A percentile compares a stretch with the other conserved stretches of the same genome.
These are phyloP conservation scores for Wickerhamomyces canadensis DNA, from an alignment of 805 yeast species.

Conservation along the genomic window DNA sequence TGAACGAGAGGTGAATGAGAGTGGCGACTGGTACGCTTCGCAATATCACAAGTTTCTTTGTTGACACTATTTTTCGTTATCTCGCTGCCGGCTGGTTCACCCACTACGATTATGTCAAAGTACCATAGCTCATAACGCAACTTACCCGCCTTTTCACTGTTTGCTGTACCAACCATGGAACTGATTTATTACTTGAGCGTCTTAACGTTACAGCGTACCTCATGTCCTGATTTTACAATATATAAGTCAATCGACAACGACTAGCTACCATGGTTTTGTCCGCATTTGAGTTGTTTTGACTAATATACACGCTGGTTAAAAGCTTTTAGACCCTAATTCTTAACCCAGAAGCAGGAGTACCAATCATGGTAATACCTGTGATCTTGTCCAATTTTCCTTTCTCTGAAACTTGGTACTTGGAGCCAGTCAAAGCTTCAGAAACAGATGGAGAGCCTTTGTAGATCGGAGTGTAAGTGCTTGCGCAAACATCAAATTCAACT, in stretches of 20 bases:
- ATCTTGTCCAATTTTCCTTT: conserved; percentile 77
- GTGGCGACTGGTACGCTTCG: background rate
- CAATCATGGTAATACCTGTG: conserved; percentile 72
- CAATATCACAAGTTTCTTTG: background rate
- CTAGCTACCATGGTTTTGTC: no score
- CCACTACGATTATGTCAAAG: no score
- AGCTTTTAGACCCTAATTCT: conserved; percentile 33
- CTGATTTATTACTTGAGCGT: no score
- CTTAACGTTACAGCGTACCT: no score
- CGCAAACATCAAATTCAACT: conserved; percentile 88
- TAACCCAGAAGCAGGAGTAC: conserved; percentile 90
- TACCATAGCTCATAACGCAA: no score
- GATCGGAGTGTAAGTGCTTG: conserved; percentile 82
- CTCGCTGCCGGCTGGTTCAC: no score
- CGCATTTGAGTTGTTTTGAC: background rate
- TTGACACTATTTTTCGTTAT: background rate
- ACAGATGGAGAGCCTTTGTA: conserved; percentile 67
- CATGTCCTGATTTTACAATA: no score
- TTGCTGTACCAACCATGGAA: no score
- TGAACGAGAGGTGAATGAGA: no score
- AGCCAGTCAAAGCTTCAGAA: conserved; percentile 83
- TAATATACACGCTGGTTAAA: background rate
- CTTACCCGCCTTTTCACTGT: no score
- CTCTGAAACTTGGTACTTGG: conserved; percentile 70
- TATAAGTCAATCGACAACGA: no score